These are phyloP conservation scores for Elymus sibiricus DNA, from an alignment of 176 grass and related monocot species.

Conservation along the genomic window DNA sequence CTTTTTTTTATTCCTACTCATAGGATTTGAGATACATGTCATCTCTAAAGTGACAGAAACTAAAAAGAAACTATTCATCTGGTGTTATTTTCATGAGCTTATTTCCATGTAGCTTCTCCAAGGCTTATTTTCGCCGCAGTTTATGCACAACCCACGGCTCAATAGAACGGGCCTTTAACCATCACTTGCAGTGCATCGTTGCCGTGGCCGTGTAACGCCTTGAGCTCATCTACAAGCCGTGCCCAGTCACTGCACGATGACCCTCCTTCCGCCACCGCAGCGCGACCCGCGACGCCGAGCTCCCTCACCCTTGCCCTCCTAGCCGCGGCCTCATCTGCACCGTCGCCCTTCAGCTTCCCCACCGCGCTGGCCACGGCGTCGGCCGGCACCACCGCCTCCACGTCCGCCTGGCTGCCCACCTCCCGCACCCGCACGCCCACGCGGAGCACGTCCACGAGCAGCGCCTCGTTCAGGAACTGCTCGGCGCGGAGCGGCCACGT, in stretches of 20 bases:
- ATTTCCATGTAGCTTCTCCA: too few relatives aligned
- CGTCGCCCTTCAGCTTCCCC: conserved; percentile 21
- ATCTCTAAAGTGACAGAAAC: too few relatives aligned
- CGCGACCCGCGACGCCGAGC: conserved; percentile 10
- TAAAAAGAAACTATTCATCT: too few relatives aligned
- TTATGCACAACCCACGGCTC: too few relatives aligned
- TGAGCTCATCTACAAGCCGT: conserved; percentile 27
- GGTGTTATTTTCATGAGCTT: too few relatives aligned
- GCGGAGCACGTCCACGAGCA: conserved; percentile 42
- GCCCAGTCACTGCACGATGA: conserved; percentile 29
- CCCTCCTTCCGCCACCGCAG: conserved; percentile 35
- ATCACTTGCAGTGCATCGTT: background rate
- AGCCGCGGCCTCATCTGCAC: background rate
- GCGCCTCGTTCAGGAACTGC: conserved; percentile 57
- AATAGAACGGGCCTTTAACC: too few relatives aligned
- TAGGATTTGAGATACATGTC: too few relatives aligned
- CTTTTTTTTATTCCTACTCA: too few relatives aligned
- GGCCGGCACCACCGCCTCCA: conserved; percentile 26
- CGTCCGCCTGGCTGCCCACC: background rate
- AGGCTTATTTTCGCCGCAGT: too few relatives aligned
- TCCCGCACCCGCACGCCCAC: conserved; percentile 36
- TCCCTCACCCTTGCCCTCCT: conserved; percentile 10
- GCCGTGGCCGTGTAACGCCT: background rate
- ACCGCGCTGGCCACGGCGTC: conserved; percentile 18
- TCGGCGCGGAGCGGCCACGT: conserved; percentile 57